Evolutionary conservation across 106 monocot genomes (phyloP).

Genomic region (Apostasia shenzhenica): DNA sequence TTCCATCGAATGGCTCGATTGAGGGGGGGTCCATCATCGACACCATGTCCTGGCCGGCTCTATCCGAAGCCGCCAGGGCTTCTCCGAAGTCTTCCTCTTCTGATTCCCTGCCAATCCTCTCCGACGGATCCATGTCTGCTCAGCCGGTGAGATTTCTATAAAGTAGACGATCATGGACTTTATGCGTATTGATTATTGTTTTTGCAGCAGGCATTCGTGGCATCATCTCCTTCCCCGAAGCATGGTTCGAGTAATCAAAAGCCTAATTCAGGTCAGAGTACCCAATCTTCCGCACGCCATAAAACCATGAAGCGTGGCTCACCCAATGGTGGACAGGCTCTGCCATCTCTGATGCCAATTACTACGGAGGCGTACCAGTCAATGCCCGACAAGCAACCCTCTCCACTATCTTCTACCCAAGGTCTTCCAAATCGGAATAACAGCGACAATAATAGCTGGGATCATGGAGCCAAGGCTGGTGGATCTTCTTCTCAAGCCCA

Average conservation of each 20-base stretch:
- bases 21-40: constrained; percentile 51
- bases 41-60: constrained; percentile 64
- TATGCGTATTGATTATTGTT: neutral
- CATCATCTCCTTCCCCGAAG: constrained; percentile 12
- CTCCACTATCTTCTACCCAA: constrained; percentile 18
- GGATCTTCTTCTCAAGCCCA: constrained; percentile 26
- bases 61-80: constrained; percentile 46
- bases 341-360: constrained; percentile 5
- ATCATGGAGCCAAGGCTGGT: constrained; percentile 23
- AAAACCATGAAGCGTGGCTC: constrained; percentile 30
- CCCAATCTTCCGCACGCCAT: constrained; percentile 15
- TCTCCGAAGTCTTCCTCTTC: constrained; percentile 33
- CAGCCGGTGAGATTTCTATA: constrained; percentile 11
- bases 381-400: neutral
- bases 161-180: neutral
- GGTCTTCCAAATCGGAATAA: constrained; percentile 10
- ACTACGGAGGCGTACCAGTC: neutral
- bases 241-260: constrained; percentile 6
- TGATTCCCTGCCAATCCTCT: constrained; percentile 11
- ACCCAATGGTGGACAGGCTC: constrained; percentile 13
- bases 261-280: constrained; percentile 15
- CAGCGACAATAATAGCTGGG: constrained; percentile 13
- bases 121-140: constrained; percentile 29
- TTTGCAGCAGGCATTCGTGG: constrained; percentile 6
- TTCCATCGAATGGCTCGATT: constrained; percentile 28